Base-by-base conservation (phyloP, 2,329 filamentous ascomycete genomes). In the Verticillium zaregamsianum region DNA sequence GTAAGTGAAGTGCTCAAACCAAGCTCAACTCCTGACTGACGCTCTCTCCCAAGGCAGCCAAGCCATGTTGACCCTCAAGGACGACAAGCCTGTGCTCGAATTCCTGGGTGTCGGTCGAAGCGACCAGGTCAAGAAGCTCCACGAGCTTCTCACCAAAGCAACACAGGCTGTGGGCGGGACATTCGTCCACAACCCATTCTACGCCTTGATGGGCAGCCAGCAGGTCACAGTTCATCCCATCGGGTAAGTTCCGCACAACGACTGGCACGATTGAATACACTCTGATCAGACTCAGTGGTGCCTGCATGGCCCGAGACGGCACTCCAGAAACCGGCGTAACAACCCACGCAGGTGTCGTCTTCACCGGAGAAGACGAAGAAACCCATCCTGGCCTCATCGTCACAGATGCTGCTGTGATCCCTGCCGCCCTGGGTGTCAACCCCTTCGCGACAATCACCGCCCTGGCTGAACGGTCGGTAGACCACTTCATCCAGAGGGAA, bases 381-480 rank as follows among this genome's bases (percentile, higher is more conserved):
- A 80, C 80, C 0, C 76, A 90, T 67, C 57, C 76, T 0, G 87
- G 87, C 0, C 77, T 90, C 2, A 77, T 89, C 20, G 83, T 88
- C 33, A 84, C 83, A 0, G 88, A 91, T 68, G 87, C 77, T 9
- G 79, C 87, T 3, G 74, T 86, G 1, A 81, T 91, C 17, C 88
- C 88, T 0, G 81, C 82, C 8, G 82, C 88, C 0, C 76, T 90
- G 2, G 82, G 87, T 15, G 85, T 86, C 3, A 91, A 91, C 67
- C 88, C 88, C 0, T 82, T 89, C 59, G 88, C 88, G 1, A 91
- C 88, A 1, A 90, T 90, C 65, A 83, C 87, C 0, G 88, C 88
- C 3, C 79, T 91, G 23, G 87, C 88, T 0, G 88, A 90, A 72
- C 78, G 88, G 11, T 83, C 84, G 0, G 80, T 90, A 7, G 82